Evolutionary conservation across 106 monocot species (phyloP), one percentile per base, ranked within the genome.

Genomic region (Alisma plantagoaquatica): DNA sequence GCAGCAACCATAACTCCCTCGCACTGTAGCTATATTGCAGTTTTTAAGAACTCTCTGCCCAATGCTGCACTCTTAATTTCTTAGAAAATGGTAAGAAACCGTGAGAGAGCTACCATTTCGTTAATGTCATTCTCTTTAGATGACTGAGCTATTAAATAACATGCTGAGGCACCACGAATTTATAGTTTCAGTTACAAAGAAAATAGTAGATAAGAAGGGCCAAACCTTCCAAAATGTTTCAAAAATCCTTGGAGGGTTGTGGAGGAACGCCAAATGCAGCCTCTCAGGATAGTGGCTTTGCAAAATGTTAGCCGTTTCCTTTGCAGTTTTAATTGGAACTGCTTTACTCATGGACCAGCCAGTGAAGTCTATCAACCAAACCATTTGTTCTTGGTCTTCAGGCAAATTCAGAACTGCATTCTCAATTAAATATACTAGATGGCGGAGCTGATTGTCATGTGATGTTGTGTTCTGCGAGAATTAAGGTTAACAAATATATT

Each of bases 351-450:
- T 10, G 16, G 92, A 82, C 92, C 92, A 92, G 10, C 92, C 86
- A 43, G 60, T 76, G 54, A 82, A 86, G 60, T 92, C 86, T 53
- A 86, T 82, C 60, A 92, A 35, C 86, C 91, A 92, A n/a, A 86
- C 68, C 82, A 92, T 92, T 31, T 92, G 78, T 61, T 92, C 92
- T 66, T 92, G 92, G 7, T 59, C 76, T 43, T 86, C 79, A 17
- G 92, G 79, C 14, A 92, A 31, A 62, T 83, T 86, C 26, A 82
- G 53, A 18, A 79, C 69, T 29, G 86, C 76, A 63, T 86, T 86
- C 70, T 86, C 86, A 60, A 86, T 43, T n/a, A 79, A 41, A 60
- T 92, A 86, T 4, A 92, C 79, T 11, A 92, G 56, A 70, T 76
- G 78, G 15, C 76, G 81, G 10, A 92, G 56, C 68, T 92, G 92